These are phyloP conservation scores for Xenoacremonium recifei DNA, from an alignment of 2,329 filamentous ascomycete species.

Conservation along the genomic window DNA sequence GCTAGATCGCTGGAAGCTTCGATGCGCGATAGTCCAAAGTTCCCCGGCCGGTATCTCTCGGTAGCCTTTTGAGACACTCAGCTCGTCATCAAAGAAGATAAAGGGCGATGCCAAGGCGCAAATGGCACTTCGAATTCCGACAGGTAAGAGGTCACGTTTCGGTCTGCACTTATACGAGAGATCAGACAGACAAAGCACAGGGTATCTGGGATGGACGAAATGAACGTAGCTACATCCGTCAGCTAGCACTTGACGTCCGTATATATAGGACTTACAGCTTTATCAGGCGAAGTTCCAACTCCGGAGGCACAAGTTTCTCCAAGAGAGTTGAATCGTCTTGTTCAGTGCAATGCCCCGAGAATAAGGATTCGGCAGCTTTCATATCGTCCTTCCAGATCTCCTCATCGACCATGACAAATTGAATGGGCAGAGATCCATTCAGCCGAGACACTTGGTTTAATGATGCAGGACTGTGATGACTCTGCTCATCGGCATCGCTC, in stretches of 20 bases:
- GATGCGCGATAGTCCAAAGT: slow-evolving; percentile 23
- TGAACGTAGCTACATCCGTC: not conserved
- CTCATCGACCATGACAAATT: slow-evolving; percentile 20
- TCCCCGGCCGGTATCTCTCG: slow-evolving; percentile 20
- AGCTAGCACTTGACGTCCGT: not conserved
- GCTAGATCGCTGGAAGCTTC: slow-evolving; percentile 19
- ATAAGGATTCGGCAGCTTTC: not conserved
- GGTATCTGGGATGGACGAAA: not conserved
- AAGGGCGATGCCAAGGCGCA: slow-evolving; percentile 24
- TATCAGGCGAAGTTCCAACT: not conserved
- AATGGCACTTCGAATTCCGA: slow-evolving; percentile 20
- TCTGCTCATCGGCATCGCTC: slow-evolving; percentile 11
- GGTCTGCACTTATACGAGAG: not conserved
- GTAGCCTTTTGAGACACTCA: slow-evolving; percentile 24
- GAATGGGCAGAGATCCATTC: slow-evolving; percentile 11
- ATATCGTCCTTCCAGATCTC: slow-evolving; percentile 17
- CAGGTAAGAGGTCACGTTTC: slow-evolving; percentile 2
- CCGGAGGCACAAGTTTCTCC: not conserved
- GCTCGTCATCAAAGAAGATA: slow-evolving; percentile 24
- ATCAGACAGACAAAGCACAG: not conserved
- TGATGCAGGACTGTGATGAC: too few species aligned
- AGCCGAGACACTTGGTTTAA: too few species aligned
- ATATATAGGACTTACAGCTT: not conserved
- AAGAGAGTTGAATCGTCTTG: not conserved
- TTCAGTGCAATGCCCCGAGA: not conserved